phyloP scores from a whole-genome alignment of 2,329 filamentous ascomycete species.

The Aspergillus tanneri region DNA sequence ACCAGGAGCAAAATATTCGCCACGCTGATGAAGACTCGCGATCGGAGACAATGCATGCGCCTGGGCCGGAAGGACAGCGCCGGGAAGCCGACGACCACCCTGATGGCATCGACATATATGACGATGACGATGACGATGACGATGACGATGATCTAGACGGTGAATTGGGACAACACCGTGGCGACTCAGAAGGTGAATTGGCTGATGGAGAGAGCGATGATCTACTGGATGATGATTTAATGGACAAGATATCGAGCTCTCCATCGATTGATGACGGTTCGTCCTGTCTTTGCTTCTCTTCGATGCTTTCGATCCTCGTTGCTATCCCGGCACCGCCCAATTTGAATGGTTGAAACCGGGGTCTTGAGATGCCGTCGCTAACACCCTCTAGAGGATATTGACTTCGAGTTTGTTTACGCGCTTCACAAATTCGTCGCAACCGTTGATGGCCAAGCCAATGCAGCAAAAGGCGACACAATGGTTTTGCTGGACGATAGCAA shows the following conservation, averaged over 20 bases:
- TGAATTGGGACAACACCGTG: constrained; percentile 17
- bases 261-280: constrained; percentile 97
- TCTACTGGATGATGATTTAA: constrained; percentile 85
- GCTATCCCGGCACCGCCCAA: neutral
- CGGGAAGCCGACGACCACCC: constrained; percentile 36
- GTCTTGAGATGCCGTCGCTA: constrained; percentile 68
- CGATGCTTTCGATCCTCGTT: neutral
- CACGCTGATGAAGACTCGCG: constrained; percentile 74
- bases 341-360: neutral
- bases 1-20: constrained; percentile 81
- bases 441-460: constrained; percentile 96
- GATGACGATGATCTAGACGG: constrained; percentile 38
- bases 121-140: constrained; percentile 37
- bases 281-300: constrained; percentile 3
- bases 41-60: constrained; percentile 67
- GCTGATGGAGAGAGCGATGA: constrained; percentile 67
- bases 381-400: constrained; percentile 95
- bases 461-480: constrained; percentile 98
- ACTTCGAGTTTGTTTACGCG: constrained; percentile 99
- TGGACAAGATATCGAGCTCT: constrained; percentile 98
- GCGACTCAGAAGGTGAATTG: constrained; percentile 49
- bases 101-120: constrained; percentile 33
- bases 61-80: constrained; percentile 59
- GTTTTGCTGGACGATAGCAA: constrained; percentile 97
- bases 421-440: constrained; percentile 97